Conservation (phyloP, 306 rosid genomes). For the Inga leiocalycina region DNA sequence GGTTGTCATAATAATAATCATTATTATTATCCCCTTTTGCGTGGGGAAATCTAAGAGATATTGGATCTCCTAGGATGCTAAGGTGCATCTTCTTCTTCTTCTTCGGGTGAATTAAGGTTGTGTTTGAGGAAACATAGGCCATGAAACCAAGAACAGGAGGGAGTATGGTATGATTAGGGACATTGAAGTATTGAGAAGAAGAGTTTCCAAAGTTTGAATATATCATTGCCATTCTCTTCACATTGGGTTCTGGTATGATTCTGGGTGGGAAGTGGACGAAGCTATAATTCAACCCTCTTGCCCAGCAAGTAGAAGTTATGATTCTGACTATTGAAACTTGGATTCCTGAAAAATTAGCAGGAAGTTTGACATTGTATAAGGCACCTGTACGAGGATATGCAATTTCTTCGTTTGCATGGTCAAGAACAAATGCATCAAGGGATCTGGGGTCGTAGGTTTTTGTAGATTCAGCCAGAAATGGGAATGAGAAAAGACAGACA, state of each 20-base stretch:
- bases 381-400: slow-evolving; percentile 38
- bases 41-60: slow-evolving; percentile 39
- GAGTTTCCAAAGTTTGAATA: slow-evolving; percentile 60
- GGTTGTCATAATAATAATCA: not conserved
- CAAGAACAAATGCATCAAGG: slow-evolving; percentile 34
- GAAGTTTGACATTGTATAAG: slow-evolving; percentile 51
- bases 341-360: slow-evolving; percentile 60
- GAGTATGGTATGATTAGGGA: slow-evolving; percentile 46
- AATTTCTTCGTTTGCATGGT: slow-evolving; percentile 24
- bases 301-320: slow-evolving; percentile 43
- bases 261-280: slow-evolving; percentile 48
- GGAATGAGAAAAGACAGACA: slow-evolving; percentile 13
- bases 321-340: slow-evolving; percentile 46
- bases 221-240: slow-evolving; percentile 44
- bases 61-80: slow-evolving; percentile 39
- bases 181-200: slow-evolving; percentile 52
- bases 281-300: slow-evolving; percentile 44
- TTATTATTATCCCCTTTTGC: slow-evolving; percentile 4
- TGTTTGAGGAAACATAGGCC: slow-evolving; percentile 47
- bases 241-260: slow-evolving; percentile 38
- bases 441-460: slow-evolving; percentile 31
- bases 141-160: slow-evolving; percentile 62
- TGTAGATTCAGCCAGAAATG: slow-evolving; percentile 28
- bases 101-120: slow-evolving; percentile 13
- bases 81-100: slow-evolving; percentile 38